Conservation (phyloP, 768 basidiomycete genomes). For the Naganishia friedmannii region DNA sequence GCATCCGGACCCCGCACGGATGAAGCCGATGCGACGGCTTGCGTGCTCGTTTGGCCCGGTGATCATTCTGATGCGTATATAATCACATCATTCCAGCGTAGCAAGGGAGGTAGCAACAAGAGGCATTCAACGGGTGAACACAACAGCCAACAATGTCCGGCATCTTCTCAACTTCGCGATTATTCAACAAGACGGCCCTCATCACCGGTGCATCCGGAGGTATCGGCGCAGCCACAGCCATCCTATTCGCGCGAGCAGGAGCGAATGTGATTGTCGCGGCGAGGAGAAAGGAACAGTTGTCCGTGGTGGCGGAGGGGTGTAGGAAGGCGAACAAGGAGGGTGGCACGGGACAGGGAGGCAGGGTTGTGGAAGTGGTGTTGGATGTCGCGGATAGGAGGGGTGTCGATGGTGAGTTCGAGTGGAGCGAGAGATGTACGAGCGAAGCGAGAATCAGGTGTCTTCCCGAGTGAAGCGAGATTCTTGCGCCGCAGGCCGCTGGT, state of each 20-base stretch:
- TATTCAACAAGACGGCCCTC: constrained; percentile 59
- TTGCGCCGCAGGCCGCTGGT: background rate
- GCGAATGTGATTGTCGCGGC: constrained; percentile 83
- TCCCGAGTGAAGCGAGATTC: background rate
- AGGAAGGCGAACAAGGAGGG: constrained; percentile 68
- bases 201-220: constrained; percentile 33
- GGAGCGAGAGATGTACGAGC: background rate
- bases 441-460: background rate
- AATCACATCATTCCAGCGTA: constrained; percentile 93
- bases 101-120: constrained; percentile 54
- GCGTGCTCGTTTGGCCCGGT: no score
- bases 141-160: constrained; percentile 19
- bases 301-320: constrained; percentile 68
- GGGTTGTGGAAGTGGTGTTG: constrained; percentile 66
- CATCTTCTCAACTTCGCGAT: constrained; percentile 36
- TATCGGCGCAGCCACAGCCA: constrained; percentile 55
- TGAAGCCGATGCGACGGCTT: background rate
- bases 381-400: constrained; percentile 70
- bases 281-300: constrained; percentile 69
- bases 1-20: background rate
- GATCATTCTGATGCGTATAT: constrained; percentile 65
- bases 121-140: no score
- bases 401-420: constrained; percentile 29
- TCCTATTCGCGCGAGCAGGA: constrained; percentile 89
- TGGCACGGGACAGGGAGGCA: constrained; percentile 71